Percentiles rank a stretch among this genome's conserved stretches.
Conservation (phyloP, 352 stramenopile genomes). For the Phytophthora melonis region DNA sequence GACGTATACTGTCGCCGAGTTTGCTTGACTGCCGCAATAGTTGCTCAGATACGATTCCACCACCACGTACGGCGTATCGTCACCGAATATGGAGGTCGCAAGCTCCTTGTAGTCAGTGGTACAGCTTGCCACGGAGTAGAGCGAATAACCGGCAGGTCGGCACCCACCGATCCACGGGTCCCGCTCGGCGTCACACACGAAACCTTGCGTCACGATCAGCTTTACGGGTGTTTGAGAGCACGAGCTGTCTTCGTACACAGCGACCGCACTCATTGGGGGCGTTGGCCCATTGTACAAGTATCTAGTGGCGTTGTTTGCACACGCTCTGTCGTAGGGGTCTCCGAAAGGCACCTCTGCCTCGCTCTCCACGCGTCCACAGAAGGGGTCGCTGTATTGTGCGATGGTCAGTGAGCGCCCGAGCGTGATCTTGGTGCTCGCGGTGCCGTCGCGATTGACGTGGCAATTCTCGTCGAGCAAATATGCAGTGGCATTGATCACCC, state of each 20-base stretch:
- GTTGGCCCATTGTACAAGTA: not conserved
- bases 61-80: not conserved
- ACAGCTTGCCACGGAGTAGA: not conserved
- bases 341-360: not conserved
- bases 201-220: not conserved
- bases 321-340: not conserved
- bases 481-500: not conserved
- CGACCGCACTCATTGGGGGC: not conserved
- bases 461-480: not conserved
- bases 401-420: not conserved
- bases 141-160: not conserved
- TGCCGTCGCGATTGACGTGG: not conserved
- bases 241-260: not conserved
- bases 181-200: not conserved
- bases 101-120: not conserved
- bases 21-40: not conserved
- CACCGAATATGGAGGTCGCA: not conserved
- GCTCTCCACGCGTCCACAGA: not conserved
- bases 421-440: not conserved
- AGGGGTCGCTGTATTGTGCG: not conserved
- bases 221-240: not conserved
- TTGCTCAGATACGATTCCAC: not conserved
- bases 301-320: not conserved
- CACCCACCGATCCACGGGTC: not conserved
- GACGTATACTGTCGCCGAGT: not conserved